phyloP scores from a whole-genome alignment of 2,329 filamentous ascomycete species.

The Talaromyces sp. region DNA sequence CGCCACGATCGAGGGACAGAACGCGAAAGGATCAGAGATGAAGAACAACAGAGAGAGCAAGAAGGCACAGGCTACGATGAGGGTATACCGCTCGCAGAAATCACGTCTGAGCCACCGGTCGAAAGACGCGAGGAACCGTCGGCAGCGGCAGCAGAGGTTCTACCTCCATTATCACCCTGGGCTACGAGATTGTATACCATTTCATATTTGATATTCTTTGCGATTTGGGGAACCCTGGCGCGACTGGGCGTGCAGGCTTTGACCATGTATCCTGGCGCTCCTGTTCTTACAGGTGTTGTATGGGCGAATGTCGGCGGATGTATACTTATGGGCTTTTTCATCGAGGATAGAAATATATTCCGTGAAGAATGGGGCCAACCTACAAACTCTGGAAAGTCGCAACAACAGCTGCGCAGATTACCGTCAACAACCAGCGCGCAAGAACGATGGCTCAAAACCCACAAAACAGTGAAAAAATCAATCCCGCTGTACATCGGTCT shows the following conservation, averaged over 20 bases:
- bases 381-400: constrained; percentile 28
- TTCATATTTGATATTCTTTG: constrained; percentile 80
- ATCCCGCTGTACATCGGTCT: constrained; percentile 85
- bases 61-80: neutral
- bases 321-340: constrained; percentile 77
- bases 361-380: constrained; percentile 56
- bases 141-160: constrained; percentile 30
- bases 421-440: constrained; percentile 19
- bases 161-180: constrained; percentile 41
- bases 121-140: neutral
- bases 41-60: neutral
- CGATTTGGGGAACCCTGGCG: constrained; percentile 76
- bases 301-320: constrained; percentile 88
- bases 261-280: constrained; percentile 72
- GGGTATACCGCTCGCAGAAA: constrained; percentile 11
- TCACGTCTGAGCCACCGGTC: constrained; percentile 10
- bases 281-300: constrained; percentile 66
- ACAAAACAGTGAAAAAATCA: constrained; percentile 68
- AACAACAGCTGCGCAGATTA: neutral
- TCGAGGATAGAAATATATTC: constrained; percentile 73
- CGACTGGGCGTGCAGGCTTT: constrained; percentile 74
- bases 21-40: neutral
- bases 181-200: constrained; percentile 63
- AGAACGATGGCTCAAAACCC: constrained; percentile 47
- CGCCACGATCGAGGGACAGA: neutral